Evolutionary conservation across 2,329 filamentous ascomycete genomes (phyloP), one percentile per base, ranked within the genome.

Genomic region (Akanthomyces uredinophilus): DNA sequence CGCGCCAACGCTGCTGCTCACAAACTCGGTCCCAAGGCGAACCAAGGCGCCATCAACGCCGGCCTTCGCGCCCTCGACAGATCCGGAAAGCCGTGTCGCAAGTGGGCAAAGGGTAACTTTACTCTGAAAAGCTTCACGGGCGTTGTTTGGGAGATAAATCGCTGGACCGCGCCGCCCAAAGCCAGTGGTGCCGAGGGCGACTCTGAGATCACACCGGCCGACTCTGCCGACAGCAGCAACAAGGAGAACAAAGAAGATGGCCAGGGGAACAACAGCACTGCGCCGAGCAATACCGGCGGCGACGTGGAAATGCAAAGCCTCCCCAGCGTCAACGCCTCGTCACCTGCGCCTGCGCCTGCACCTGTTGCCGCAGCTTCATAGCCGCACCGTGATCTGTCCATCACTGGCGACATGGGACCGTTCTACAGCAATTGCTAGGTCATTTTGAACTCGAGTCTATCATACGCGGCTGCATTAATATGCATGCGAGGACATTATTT

Each of bases 1-100:
- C 78, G 81, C 68, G 76, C 80, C 52, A 62, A 62, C 51, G 78
- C 79, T 6, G 81, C 82, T 60, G 80, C 82, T 56, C 91, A 94
- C 77, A 96, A 96, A 75, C 88, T 98, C 29, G 94, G 94, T 4
- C 95, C 95, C 68, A 98, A 97, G 76, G 94, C 94, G 57, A 98
- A 97, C 74, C 91, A 94, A 70, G 95, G 95, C 66, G 94, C 94
- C 64, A 99, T 99, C 82, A 99, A 99, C 73, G 95, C 95, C 60
- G 91, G 92, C 58, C 87, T 99, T 55, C 91, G 95, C 61, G 94
- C 95, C 14, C 89, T 99, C 66, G 95, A 99, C 75, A 88, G 94
- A 64, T 90, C 90, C 8, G 94, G 94, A 67, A 90, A 94, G 71
- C 93, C 95, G 11, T 97, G 93, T 75, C 90, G 94, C 66, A 93